Conservation (phyloP, 352 stramenopile genomes). For the Hyaloperonospora arabidopsidis region DNA sequence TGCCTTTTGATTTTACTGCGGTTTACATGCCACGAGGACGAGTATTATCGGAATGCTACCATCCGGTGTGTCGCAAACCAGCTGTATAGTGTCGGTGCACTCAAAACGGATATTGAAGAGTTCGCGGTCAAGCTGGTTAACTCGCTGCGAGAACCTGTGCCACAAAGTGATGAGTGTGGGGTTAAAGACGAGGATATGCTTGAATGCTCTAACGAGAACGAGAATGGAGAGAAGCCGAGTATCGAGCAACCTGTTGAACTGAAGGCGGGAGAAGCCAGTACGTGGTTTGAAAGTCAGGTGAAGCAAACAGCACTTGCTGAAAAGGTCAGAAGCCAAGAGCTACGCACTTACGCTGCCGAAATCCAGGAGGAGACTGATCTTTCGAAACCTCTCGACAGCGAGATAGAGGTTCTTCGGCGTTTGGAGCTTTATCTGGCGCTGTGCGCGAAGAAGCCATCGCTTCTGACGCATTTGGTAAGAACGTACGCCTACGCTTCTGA, state of each 20-base stretch:
- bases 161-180: slow-evolving; percentile 3
- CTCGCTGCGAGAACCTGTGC: slow-evolving; percentile 33
- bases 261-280: slow-evolving; percentile 4
- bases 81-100: slow-evolving; percentile 44
- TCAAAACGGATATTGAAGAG: slow-evolving; percentile 54
- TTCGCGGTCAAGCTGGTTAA: slow-evolving; percentile 52
- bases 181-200: slow-evolving; percentile 25
- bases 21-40: slow-evolving; percentile 61
- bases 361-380: slow-evolving; percentile 37
- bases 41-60: slow-evolving; percentile 54
- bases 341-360: slow-evolving; percentile 37
- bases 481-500: slow-evolving; percentile 56
- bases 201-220: slow-evolving; percentile 8
- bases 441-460: slow-evolving; percentile 65
- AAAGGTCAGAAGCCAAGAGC: slow-evolving; percentile 22
- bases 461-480: slow-evolving; percentile 50
- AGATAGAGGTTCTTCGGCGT: slow-evolving; percentile 54
- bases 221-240: slow-evolving; percentile 7
- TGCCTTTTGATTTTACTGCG: slow-evolving; percentile 57
- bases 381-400: slow-evolving; percentile 29
- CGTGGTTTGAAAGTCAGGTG: slow-evolving; percentile 28
- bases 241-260: slow-evolving; percentile 5
- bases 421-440: slow-evolving; percentile 66
- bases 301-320: slow-evolving; percentile 22
- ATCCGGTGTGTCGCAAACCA: slow-evolving; percentile 79